phyloP scores from a whole-genome alignment of 257 asterid genomes.

The Marsdenia floribunda region DNA sequence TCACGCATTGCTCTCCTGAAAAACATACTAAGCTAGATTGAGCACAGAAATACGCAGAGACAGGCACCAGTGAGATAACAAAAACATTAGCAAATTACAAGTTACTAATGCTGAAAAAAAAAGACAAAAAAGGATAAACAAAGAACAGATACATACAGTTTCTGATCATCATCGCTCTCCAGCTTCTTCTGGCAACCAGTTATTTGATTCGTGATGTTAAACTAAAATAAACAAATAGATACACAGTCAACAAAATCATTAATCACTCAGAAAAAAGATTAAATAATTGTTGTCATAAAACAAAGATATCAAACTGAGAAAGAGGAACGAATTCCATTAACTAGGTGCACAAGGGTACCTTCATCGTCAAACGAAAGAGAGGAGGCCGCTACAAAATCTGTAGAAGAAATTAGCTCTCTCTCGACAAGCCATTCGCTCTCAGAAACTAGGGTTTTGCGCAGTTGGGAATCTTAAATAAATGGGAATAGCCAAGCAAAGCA shows the following conservation, averaged over 20 bases:
- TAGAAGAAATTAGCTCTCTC: constrained; percentile 7
- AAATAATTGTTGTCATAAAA: rapidly evolving
- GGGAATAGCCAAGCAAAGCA: no score
- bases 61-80: no score
- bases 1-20: not conserved
- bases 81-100: no score
- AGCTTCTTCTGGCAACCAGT: constrained; percentile 42
- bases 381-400: constrained; percentile 1
- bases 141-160: constrained; percentile 17
- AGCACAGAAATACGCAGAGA: no score
- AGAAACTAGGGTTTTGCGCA: not conserved
- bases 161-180: constrained; percentile 34
- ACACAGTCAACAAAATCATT: not conserved
- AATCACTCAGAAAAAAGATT: not conserved
- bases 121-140: not conserved
- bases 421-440: not conserved
- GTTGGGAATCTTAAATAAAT: not conserved
- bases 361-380: constrained; percentile 11
- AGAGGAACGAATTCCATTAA: no score
- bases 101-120: no score
- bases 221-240: constrained; percentile 15
- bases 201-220: constrained; percentile 36
- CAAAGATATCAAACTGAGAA: not conserved
- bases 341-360: constrained; percentile 8
- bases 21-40: not conserved